These are phyloP conservation scores for Emmonsiellopsis sp. DNA, from an alignment of 2,329 filamentous ascomycete species.

Conservation along the genomic window DNA sequence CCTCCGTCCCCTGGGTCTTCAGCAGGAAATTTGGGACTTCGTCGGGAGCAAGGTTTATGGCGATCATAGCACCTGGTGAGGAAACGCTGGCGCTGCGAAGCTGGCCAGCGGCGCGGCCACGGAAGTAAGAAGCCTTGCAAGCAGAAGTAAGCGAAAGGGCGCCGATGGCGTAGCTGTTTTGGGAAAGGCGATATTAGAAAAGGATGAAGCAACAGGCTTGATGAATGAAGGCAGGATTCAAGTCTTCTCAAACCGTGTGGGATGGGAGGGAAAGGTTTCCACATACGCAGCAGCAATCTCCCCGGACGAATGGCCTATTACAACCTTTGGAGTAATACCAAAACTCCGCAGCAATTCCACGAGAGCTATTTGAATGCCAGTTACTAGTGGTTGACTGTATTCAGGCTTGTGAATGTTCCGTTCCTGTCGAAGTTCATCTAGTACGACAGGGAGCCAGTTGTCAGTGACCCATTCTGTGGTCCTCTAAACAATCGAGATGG, in stretches of 20 bases:
- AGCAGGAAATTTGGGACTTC: slow-evolving; percentile 5
- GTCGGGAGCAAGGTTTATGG: slow-evolving; percentile 6
- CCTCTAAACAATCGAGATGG: not conserved
- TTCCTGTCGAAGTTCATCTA: slow-evolving; percentile 11
- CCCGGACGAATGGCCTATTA: slow-evolving; percentile 20
- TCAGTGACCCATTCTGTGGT: not conserved
- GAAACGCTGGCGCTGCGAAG: not conserved
- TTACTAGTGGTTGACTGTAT: slow-evolving; percentile 12
- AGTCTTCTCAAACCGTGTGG: not conserved
- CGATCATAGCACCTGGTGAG: slow-evolving; percentile 11
- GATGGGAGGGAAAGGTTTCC: slow-evolving; percentile 2
- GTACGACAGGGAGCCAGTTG: not conserved
- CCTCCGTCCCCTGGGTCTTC: not conserved
- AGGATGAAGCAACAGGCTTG: not conserved
- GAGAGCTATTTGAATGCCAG: slow-evolving; percentile 15
- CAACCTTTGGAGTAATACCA: slow-evolving; percentile 9
- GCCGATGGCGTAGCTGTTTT: slow-evolving; percentile 13
- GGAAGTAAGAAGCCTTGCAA: slow-evolving; percentile 11
- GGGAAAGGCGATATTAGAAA: slow-evolving; percentile 3
- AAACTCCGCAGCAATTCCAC: slow-evolving; percentile 14
- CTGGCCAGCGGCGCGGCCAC: slow-evolving; percentile 4
- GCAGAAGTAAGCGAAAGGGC: slow-evolving; percentile 5
- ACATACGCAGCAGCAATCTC: slow-evolving; percentile 22
- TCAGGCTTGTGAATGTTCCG: slow-evolving; percentile 14
- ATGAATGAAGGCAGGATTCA: not conserved